Conservation (phyloP, 257 asterid genomes). For the Petrea volubilis region DNA sequence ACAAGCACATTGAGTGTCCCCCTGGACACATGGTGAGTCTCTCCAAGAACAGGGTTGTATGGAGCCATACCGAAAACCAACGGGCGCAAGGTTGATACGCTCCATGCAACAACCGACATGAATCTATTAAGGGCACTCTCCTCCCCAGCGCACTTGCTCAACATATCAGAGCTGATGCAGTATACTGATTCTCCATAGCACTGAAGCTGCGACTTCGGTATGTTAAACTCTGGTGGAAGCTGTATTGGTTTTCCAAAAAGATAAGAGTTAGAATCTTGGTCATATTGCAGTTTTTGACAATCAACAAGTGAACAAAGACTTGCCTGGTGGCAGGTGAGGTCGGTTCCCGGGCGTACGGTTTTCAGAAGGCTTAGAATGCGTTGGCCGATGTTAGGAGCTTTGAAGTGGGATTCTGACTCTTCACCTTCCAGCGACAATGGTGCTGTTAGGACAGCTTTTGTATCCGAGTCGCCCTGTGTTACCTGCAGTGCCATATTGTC, state of each 20-base stretch:
- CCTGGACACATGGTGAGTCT: constrained; percentile 83
- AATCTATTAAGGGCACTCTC: constrained; percentile 53
- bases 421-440: constrained; percentile 62
- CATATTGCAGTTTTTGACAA: neutral
- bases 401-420: constrained; percentile 42
- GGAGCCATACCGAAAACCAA: constrained; percentile 82
- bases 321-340: constrained; percentile 81
- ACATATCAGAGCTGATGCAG: constrained; percentile 42
- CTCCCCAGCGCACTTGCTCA: constrained; percentile 54
- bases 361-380: constrained; percentile 66
- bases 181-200: constrained; percentile 77
- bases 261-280: neutral
- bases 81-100: constrained; percentile 71
- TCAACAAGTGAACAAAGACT: constrained; percentile 7
- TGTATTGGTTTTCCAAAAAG: constrained; percentile 28
- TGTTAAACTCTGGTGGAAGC: constrained; percentile 90
- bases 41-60: constrained; percentile 88
- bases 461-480: constrained; percentile 27
- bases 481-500: constrained; percentile 43
- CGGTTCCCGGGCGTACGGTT: constrained; percentile 67
- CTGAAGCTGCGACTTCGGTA: constrained; percentile 92
- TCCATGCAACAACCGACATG: constrained; percentile 73
- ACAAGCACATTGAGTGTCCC: constrained; percentile 64
- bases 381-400: constrained; percentile 64
- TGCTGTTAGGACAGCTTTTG: constrained; percentile 52